Base-by-base conservation (phyloP, 495 filamentous ascomycete genomes). In the Penicillium lagena region DNA sequence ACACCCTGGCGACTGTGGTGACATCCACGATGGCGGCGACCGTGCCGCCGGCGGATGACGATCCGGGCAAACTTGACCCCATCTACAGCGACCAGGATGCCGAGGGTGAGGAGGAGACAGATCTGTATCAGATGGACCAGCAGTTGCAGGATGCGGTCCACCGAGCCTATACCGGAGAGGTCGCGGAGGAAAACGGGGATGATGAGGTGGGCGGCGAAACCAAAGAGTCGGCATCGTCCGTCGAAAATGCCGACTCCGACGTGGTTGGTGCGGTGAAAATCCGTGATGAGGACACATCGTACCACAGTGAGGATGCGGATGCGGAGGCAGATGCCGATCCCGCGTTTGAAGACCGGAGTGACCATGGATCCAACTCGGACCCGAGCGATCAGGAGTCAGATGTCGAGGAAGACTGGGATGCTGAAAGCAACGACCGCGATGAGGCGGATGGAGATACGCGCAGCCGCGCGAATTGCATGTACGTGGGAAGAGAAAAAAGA, bases 181-280 rank as follows among this genome's bases (percentile, higher is more conserved):
- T 67, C 5, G 63, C 59, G 7, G 74, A 69, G 15, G 63, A 73
- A 12, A 62, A 70, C 22, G 56, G 60, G n/a, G 58, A 71, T 12
- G 53, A 59, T 30, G 58, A 42, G 11, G 57, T 54, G 4, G 68
- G 70, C 7, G 66, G 63, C 12, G 72, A 71, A 22, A 22, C 22
- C 22, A 22, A 22, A 22, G 22, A 22, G 22, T 22, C 22, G 37
- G 50, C 49, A 12, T 34, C 10, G 27, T 41, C 34, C 29, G 12
- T 35, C 5, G 48, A 40, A 22, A 66, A 73, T 29, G 63, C 73
- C 35, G 67, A 73, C 38, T 66, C 65, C 22, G 86, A 87, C 57
- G 78, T 82, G 12, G 86, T 90, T 39, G 84, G 84, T 1, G 83
- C 86, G 12, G 86, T 90, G 7, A 89, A 89, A 55, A 73, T 85